phyloP scores from a whole-genome alignment of 2,329 filamentous ascomycete genomes.

The Scedosporium boydii region DNA sequence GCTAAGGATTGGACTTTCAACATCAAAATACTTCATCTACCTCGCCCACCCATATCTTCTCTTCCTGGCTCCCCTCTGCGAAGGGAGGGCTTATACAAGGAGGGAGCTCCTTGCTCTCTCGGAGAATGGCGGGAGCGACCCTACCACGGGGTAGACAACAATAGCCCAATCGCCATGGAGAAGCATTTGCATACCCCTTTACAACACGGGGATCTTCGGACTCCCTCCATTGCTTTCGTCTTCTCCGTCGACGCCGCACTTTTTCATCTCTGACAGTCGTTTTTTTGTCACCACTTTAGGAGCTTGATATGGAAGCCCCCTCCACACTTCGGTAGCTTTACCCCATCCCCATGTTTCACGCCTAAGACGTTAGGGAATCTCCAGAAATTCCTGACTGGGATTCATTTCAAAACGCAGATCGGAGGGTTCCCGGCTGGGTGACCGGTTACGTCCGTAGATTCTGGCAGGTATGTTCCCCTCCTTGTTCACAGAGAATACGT shows the following conservation, averaged over 20 bases:
- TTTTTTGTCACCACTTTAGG: slow-evolving; percentile 26
- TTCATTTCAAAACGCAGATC: slow-evolving; percentile 44
- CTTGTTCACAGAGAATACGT: neutral
- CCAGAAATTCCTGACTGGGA: slow-evolving; percentile 6
- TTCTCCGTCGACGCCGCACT: neutral
- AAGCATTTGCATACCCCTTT: no score
- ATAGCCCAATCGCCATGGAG: no score
- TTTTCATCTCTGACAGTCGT: neutral
- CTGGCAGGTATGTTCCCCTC: slow-evolving; percentile 69
- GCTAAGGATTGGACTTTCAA: neutral
- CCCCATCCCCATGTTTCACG: neutral
- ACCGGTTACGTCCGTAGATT: slow-evolving; percentile 90
- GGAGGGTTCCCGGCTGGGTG: slow-evolving; percentile 79
- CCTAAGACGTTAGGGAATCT: slow-evolving; percentile 4
- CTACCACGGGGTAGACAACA: no score
- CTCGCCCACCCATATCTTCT: no score
- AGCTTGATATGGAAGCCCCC: slow-evolving; percentile 98
- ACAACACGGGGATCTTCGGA: neutral
- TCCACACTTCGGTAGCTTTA: slow-evolving; percentile 71
- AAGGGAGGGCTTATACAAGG: no score
- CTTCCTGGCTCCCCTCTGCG: neutral
- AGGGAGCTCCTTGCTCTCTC: no score
- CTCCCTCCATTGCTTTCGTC: neutral
- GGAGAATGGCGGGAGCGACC: no score
- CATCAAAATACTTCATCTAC: neutral